Evolutionary conservation across 140 eudicot species (phyloP), one percentile per base, ranked within the genome.

Genomic region (Cichorium intybus): DNA sequence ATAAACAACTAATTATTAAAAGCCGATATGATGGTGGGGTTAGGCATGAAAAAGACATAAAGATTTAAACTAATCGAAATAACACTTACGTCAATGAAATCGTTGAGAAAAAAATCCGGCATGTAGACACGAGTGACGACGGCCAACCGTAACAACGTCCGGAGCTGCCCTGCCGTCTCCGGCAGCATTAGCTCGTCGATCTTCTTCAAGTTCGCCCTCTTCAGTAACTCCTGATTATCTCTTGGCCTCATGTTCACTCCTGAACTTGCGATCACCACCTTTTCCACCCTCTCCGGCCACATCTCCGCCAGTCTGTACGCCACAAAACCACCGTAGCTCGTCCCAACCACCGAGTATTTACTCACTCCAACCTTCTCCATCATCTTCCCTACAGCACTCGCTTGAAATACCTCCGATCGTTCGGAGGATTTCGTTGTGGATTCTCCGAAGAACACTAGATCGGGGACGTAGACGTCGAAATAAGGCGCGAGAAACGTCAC

Each of bases 251-350:
- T 41, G 29, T 89, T 89, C 39, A 85, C 86, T 1, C 77, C 97
- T 0, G 97, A 89, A 56, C 90, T 89, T 3, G 97, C 91, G 14
- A 89, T 81, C 83, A 89, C 95, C 63, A 85, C 91, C 53, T 85
- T 89, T 60, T 78, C 83, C 58, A 89, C 91, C 61, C 83, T 76
- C 45, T 85, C 97, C 74, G 84, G 84, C 88, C 86, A 89, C 90
- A 76, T 85, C 64, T 49, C 73, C 14, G 88, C 97, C 86, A 89
- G 22, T 21, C 77, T 56, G 60, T 85, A 89, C 62, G 95, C 84
- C 66, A 89, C 90, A 12, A 85, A 82, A 0, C 97, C 95, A 0
- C 97, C 95, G 43, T 89, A 89, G 23, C 97, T 89, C 21, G 95
- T 89, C 35, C 97, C 97, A 0, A 85, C 80, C 12, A 85, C 79